Evolutionary conservation across 176 grass and related monocot genomes (phyloP).

Genomic region (barley (Hordeum vulgare)): MorexV3_pseudomolecules_assembly NC_058523.1:98352227-98352726

Average conservation of each 20-base stretch:
- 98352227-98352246: conserved; percentile 60
- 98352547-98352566: conserved; percentile 70
- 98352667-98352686: conserved; percentile 24
- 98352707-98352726: conserved; percentile 73
- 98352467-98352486: conserved; percentile 82
- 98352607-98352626: conserved; percentile 30
- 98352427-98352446: conserved; percentile 80
- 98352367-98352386: conserved; percentile 21
- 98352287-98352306: conserved; percentile 79
- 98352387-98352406: conserved; percentile 16
- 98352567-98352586: conserved; percentile 81
- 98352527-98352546: conserved; percentile 62
- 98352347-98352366: conserved; percentile 5
- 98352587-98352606: conserved; percentile 61
- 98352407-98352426: conserved; percentile 11
- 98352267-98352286: conserved; percentile 82
- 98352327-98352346: conserved; percentile 55
- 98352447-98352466: conserved; percentile 78
- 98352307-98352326: conserved; percentile 64
- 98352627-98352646: conserved; percentile 22
- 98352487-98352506: conserved; percentile 86
- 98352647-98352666: conserved; percentile 37
- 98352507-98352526: conserved; percentile 69
- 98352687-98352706: conserved; percentile 59
- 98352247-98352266: conserved; percentile 83